Evolutionary conservation across 768 basidiomycete species (phyloP).

Genomic region (Russula dissimulans): DNA sequence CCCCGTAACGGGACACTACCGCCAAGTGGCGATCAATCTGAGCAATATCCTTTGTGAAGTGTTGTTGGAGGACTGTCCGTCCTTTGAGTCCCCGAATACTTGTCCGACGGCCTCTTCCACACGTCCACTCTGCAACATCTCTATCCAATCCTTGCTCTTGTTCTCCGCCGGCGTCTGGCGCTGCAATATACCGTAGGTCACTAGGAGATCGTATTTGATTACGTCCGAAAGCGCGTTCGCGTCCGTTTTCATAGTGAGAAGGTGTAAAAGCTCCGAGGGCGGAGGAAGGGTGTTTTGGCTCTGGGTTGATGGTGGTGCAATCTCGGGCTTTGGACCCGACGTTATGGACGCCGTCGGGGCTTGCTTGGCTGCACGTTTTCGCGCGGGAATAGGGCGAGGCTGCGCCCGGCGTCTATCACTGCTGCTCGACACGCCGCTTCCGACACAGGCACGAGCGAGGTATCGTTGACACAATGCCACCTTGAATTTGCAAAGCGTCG

Average conservation of each 20-base stretch:
- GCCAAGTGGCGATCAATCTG: constrained; percentile 13
- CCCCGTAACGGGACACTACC: not conserved
- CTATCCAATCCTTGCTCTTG: constrained; percentile 15
- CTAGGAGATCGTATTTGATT: constrained; percentile 24
- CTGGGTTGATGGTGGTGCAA: not conserved
- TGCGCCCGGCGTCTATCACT: constrained; percentile 22
- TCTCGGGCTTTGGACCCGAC: not conserved
- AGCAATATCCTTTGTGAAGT: constrained; percentile 3
- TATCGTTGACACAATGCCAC: constrained; percentile 24
- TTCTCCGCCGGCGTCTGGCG: constrained; percentile 6
- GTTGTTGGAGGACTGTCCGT: not conserved
- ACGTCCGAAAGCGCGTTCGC: not conserved
- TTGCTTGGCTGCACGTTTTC: constrained; percentile 6
- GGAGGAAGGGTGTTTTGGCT: constrained; percentile 12
- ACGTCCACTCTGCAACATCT: constrained; percentile 16
- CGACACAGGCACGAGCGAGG: constrained; percentile 14
- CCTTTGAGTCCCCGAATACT: constrained; percentile 8
- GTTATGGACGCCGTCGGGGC: not conserved
- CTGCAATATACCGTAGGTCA: constrained; percentile 24
- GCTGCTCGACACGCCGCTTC: not conserved
- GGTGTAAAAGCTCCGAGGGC: constrained; percentile 17
- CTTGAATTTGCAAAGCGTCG: constrained; percentile 24
- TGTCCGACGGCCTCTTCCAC: constrained; percentile 12
- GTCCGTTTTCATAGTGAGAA: constrained; percentile 8
- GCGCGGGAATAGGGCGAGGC: constrained; percentile 21